Conservation (phyloP, 2,329 filamentous ascomycete species). For the Talaromyces rugulosus region DNA sequence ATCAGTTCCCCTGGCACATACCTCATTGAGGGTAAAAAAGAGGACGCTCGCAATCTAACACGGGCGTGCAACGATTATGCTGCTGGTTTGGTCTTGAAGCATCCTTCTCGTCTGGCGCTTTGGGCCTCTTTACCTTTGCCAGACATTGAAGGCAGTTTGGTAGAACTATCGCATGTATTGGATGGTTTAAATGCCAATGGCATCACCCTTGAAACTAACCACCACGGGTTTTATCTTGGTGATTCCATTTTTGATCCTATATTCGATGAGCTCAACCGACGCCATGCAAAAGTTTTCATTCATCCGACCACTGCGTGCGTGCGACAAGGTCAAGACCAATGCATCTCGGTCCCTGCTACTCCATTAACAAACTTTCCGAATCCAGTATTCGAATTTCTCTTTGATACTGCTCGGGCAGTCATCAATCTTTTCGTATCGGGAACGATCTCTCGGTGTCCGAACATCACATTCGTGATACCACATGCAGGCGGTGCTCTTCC, state of each 20-base stretch:
- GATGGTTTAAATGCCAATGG: constrained; percentile 47
- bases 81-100: constrained; percentile 21
- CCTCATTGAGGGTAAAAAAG: constrained; percentile 37
- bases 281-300: constrained; percentile 49
- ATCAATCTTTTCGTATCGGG: constrained; percentile 22
- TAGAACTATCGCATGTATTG: constrained; percentile 45
- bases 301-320: constrained; percentile 43
- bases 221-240: constrained; percentile 51
- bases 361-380: constrained; percentile 14
- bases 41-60: constrained; percentile 33
- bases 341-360: constrained; percentile 16
- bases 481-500: constrained; percentile 29
- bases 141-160: constrained; percentile 43
- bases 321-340: background rate
- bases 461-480: constrained; percentile 19
- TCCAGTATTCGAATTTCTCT: constrained; percentile 26
- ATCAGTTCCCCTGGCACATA: constrained; percentile 53
- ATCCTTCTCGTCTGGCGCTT: constrained; percentile 43
- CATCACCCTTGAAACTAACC: constrained; percentile 50
- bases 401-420: constrained; percentile 22
- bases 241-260: constrained; percentile 42
- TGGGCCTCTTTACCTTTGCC: constrained; percentile 54
- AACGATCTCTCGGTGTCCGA: constrained; percentile 17
- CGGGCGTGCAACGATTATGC: constrained; percentile 31
- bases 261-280: constrained; percentile 46